Evolutionary conservation across 1,284 basidiomycete genomes (phyloP).

Genomic region (Erythrobasidium hasegawianum): DNA sequence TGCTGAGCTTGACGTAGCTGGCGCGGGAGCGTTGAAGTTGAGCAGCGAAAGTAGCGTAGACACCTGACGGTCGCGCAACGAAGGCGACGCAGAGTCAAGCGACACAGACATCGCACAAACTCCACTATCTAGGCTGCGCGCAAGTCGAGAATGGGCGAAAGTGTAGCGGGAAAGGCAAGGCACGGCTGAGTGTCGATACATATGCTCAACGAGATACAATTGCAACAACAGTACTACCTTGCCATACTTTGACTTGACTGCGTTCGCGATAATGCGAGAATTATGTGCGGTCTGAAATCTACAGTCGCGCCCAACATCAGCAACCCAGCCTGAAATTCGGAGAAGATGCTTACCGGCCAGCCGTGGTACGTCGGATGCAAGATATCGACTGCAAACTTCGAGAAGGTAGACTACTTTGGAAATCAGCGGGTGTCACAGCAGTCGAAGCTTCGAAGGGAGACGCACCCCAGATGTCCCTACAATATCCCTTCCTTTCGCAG

Average conservation of each 20-base stretch:
- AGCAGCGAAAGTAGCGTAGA: slow-evolving; percentile 64
- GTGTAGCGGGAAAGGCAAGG: no score
- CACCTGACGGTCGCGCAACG: slow-evolving; percentile 75
- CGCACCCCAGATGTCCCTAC: slow-evolving; percentile 58
- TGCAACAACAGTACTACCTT: no score
- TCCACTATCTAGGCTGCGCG: no score
- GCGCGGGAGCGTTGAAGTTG: slow-evolving; percentile 58
- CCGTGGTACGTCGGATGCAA: slow-evolving; percentile 62
- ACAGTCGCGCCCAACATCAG: no score
- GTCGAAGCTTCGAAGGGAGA: background rate
- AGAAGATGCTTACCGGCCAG: slow-evolving; percentile 10
- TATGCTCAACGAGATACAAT: no score
- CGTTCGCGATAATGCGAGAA: no score
- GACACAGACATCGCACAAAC: no score
- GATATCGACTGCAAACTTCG: slow-evolving; percentile 62
- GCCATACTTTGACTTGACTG: no score
- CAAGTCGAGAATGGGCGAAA: no score
- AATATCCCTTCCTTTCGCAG: slow-evolving; percentile 58
- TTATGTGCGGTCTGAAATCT: no score
- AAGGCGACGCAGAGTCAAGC: slow-evolving; percentile 44
- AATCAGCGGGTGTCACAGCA: background rate
- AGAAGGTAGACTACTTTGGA: slow-evolving; percentile 63
- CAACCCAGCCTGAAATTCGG: background rate
- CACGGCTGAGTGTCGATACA: no score
- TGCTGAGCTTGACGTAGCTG: slow-evolving; percentile 33